These are phyloP conservation scores for Boletus barrowsii DNA, from an alignment of 768 basidiomycete genomes.

Conservation along the genomic window DNA sequence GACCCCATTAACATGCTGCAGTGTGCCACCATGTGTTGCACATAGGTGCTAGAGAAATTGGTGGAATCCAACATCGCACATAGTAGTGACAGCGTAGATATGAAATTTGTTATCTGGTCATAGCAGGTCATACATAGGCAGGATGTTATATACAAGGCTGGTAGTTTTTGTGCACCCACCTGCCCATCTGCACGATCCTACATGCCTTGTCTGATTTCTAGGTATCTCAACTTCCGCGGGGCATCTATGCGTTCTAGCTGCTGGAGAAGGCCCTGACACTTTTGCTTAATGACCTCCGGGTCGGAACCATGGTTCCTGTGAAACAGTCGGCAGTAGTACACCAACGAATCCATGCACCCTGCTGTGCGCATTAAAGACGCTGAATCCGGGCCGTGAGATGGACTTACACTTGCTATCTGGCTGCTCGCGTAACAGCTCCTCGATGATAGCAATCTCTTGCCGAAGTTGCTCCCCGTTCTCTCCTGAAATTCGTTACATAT, in stretches of 20 bases:
- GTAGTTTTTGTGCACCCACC: background rate
- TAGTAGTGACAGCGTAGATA: too few species aligned
- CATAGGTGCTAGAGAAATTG: too few species aligned
- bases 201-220: constrained; percentile 47
- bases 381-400: background rate
- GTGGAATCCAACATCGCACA: too few species aligned
- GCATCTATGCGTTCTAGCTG: constrained; percentile 65
- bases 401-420: constrained; percentile 87
- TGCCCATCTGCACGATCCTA: background rate
- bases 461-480: constrained; percentile 55
- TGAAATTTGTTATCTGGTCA: constrained; percentile 7
- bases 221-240: constrained; percentile 63
- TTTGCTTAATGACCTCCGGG: constrained; percentile 38
- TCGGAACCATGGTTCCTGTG: constrained; percentile 43
- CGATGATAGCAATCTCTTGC: constrained; percentile 74
- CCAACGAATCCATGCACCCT: constrained; percentile 96
- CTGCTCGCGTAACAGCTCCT: constrained; percentile 83
- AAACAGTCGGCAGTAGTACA: constrained; percentile 76
- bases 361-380: background rate
- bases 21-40: too few species aligned
- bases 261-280: constrained; percentile 51
- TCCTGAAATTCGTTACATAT: constrained; percentile 40
- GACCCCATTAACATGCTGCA: too few species aligned
- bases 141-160: too few species aligned
- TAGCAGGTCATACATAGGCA: too few species aligned